Evolutionary conservation across 345 rosid species (phyloP), one percentile per base, ranked within the genome.

Genomic region (Excoecaria agallocha): DNA sequence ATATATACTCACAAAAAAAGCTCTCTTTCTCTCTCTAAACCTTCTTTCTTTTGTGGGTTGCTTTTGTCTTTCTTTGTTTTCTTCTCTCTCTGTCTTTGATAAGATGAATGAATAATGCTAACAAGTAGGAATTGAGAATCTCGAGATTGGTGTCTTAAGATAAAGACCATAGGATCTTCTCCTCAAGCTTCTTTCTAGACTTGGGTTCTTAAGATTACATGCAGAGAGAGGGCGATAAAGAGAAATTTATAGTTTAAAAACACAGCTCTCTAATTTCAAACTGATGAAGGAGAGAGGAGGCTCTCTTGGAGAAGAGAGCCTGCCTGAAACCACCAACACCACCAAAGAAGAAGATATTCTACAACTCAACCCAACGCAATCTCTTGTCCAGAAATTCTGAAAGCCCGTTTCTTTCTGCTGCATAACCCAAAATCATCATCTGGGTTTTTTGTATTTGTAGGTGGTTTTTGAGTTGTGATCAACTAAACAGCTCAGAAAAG

Each of bases 291-390:
- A 77, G 77, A 77, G 73, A 80, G 90, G 77, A 80, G 89, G 86
- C 88, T 88, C 91, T 85, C 89, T 84, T 79, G 76, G 65, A 50
- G 74, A 81, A 82, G 88, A 82, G 88, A 85, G 89, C 88, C 90
- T 82, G 81, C 91, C 76, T 75, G 76, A 66, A 30, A 35, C 73
- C 2, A 73, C 48, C 66, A 62, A 16, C 22, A 67, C 12, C 68
- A 72, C 12, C 56, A 74, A 73, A 70, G 81, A 80, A 71, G 81
- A 77, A 69, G 78, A 73, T 35, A 68, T 2, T 48, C 82, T 65
- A 76, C 78, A 82, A 20, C 73, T 80, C 35, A 72, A 58, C 43
- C 20, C 55, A 25, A 73, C 50, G 39, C 41, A 46, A 9, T 35
- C 13, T 12, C 22, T 45, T 68, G 39, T 35, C 22, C 22, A 30